Evolutionary conservation across 2,329 filamentous ascomycete genomes (phyloP).

Genomic region (Arthrobotrys iridis): DNA sequence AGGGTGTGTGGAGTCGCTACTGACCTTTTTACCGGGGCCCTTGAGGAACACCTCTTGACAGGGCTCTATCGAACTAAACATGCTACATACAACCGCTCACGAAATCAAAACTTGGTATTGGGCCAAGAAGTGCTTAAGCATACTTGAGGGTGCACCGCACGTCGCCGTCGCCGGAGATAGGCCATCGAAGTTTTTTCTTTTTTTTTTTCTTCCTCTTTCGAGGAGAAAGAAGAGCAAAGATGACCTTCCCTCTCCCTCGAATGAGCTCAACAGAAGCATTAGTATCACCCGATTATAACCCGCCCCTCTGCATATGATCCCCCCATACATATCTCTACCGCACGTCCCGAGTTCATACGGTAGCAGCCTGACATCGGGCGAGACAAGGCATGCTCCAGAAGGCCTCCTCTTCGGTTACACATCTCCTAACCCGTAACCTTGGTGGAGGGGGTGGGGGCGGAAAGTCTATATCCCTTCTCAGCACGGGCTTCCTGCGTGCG

Average conservation of each 20-base stretch:
- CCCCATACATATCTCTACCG: neutral
- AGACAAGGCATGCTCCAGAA: conserved; percentile 40
- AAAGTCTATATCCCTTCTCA: conserved; percentile 24
- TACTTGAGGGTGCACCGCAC: neutral
- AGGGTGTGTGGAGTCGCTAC: conserved; percentile 1
- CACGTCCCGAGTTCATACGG: neutral
- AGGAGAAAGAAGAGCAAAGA: neutral
- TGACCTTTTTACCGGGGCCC: conserved; percentile 1
- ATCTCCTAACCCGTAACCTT: conserved; percentile 35
- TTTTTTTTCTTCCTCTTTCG: neutral
- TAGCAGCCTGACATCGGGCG: conserved; percentile 24
- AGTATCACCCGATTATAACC: conserved; percentile 50
- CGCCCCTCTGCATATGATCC: neutral
- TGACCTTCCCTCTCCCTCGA: conserved; percentile 39
- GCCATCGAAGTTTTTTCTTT: neutral
- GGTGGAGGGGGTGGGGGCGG: conserved; percentile 24
- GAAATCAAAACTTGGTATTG: conserved; percentile 7
- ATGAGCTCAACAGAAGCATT: conserved; percentile 42
- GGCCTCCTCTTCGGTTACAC: conserved; percentile 37
- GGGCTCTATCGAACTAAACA: neutral
- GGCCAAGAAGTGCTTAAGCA: conserved; percentile 21
- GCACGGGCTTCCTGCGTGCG: neutral
- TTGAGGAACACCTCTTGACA: neutral
- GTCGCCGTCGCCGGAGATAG: conserved; percentile 21
- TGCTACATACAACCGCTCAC: neutral